Conservation (phyloP, 495 filamentous ascomycete species). For the Alectoria sarmentosa region DNA sequence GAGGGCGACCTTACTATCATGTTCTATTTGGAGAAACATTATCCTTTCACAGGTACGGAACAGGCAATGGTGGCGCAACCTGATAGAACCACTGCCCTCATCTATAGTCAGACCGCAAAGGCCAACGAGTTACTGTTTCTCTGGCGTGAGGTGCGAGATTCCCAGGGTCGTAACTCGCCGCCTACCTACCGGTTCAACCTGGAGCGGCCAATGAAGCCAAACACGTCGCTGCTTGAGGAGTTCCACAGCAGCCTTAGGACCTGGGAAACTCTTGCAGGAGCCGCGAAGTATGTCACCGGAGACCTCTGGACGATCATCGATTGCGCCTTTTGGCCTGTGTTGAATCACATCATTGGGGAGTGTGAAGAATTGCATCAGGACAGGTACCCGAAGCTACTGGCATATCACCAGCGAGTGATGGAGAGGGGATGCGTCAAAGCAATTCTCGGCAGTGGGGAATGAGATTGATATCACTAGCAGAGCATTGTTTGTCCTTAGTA, state of each 20-base stretch:
- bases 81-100: slow-evolving; percentile 29
- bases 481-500: background rate
- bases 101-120: slow-evolving; percentile 35
- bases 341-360: slow-evolving; percentile 48
- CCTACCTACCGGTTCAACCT: slow-evolving; percentile 16
- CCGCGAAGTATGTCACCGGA: slow-evolving; percentile 51
- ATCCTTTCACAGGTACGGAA: slow-evolving; percentile 28
- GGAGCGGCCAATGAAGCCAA: slow-evolving; percentile 18
- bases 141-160: slow-evolving; percentile 31
- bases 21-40: slow-evolving; percentile 48
- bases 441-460: slow-evolving; percentile 5
- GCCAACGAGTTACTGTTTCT: slow-evolving; percentile 33
- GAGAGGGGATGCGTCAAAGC: slow-evolving; percentile 43
- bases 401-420: slow-evolving; percentile 47
- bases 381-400: slow-evolving; percentile 39
- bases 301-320: slow-evolving; percentile 53
- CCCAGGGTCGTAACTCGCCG: slow-evolving; percentile 6
- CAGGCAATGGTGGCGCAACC: slow-evolving; percentile 29
- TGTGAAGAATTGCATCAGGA: slow-evolving; percentile 29
- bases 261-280: slow-evolving; percentile 46
- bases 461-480: background rate
- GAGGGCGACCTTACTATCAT: slow-evolving; percentile 45
- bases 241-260: slow-evolving; percentile 33
- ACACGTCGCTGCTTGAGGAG: slow-evolving; percentile 21
- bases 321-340: slow-evolving; percentile 64